These are phyloP conservation scores for Candida coleopterorum DNA, from an alignment of 805 yeast species.

Conservation along the genomic window DNA sequence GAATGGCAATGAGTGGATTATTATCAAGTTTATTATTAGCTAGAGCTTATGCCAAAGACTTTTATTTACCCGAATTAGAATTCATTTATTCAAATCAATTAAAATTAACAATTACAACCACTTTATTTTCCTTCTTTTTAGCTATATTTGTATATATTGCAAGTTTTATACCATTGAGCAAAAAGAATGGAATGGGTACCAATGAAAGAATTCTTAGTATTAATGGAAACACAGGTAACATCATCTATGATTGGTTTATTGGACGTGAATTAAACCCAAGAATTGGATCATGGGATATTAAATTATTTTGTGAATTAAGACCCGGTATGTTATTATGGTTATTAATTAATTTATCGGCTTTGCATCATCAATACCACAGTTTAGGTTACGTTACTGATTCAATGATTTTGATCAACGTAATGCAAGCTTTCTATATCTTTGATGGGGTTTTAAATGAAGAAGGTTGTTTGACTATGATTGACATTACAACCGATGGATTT, in stretches of 20 bases:
- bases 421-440: slow-evolving; percentile 79
- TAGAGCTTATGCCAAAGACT: slow-evolving; percentile 48
- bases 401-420: slow-evolving; percentile 56
- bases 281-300: slow-evolving; percentile 78
- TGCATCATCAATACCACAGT: slow-evolving; percentile 72
- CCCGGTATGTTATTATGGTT: slow-evolving; percentile 93
- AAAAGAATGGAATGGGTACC: slow-evolving; percentile 48
- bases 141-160: slow-evolving; percentile 60
- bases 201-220: slow-evolving; percentile 70
- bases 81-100: slow-evolving; percentile 67
- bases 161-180: slow-evolving; percentile 59
- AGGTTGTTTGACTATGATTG: slow-evolving; percentile 91
- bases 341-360: slow-evolving; percentile 67
- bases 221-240: slow-evolving; percentile 80
- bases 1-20: slow-evolving; percentile 49
- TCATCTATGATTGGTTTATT: slow-evolving; percentile 89
- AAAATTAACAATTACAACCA: slow-evolving; percentile 59
- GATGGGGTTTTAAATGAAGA: slow-evolving; percentile 92
- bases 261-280: slow-evolving; percentile 96
- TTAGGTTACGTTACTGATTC: slow-evolving; percentile 66
- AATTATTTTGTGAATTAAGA: slow-evolving; percentile 86
- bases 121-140: slow-evolving; percentile 58
- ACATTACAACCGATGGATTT: slow-evolving; percentile 92
- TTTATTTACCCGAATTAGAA: slow-evolving; percentile 71
- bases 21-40: slow-evolving; percentile 37